These are phyloP conservation scores for Actinomortierella wolfii DNA, from an alignment of 371 early-diverging fungal genomes.

Conservation along the genomic window DNA sequence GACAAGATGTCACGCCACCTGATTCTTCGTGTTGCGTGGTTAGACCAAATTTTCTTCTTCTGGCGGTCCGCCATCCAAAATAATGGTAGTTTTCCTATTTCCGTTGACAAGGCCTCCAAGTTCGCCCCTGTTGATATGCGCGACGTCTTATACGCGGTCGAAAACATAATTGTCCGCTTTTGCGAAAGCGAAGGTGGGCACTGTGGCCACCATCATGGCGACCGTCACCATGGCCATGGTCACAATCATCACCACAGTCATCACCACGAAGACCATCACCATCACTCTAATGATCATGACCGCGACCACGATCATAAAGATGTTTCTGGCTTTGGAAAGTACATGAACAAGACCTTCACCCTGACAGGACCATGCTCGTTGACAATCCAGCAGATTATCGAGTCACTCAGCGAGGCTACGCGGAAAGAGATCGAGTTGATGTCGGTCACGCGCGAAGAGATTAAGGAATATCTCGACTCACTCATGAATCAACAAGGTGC, in stretches of 20 bases:
- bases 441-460: conserved; percentile 26
- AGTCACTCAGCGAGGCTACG: conserved; percentile 14
- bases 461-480: conserved; percentile 22
- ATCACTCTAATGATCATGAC: neutral
- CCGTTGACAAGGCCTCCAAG: conserved; percentile 5
- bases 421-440: conserved; percentile 18
- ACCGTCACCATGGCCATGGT: conserved; percentile 3
- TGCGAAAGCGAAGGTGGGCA: too few relatives aligned
- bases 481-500: conserved; percentile 2
- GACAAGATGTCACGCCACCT: conserved; percentile 6
- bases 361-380: conserved; percentile 28
- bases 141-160: conserved; percentile 23
- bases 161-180: conserved; percentile 3
- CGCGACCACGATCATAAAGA: neutral
- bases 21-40: conserved; percentile 20
- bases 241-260: neutral
- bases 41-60: conserved; percentile 23
- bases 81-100: conserved; percentile 12
- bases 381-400: conserved; percentile 11
- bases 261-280: neutral
- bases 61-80: conserved; percentile 12
- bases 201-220: neutral
- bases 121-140: conserved; percentile 22
- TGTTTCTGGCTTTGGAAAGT: conserved; percentile 1
- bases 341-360: conserved; percentile 25